Conservation (phyloP, 1,139 yeast genomes). For the Pichia kudriavzevii region DNA sequence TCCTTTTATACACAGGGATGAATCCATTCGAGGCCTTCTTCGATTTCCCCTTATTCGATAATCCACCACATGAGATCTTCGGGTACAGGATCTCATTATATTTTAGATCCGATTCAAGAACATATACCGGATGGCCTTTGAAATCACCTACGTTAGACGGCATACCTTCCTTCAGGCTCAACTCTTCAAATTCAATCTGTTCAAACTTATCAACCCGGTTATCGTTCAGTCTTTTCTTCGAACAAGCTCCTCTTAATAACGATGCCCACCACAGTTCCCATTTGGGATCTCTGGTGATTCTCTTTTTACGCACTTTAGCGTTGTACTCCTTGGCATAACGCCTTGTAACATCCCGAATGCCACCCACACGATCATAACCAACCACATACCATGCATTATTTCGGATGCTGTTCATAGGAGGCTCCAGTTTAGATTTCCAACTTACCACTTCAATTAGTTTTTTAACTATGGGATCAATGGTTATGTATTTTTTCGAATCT, state of each 20-base stretch:
- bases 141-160: constrained; percentile 81
- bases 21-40: constrained; percentile 31
- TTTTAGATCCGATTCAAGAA: constrained; percentile 64
- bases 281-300: constrained; percentile 54
- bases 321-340: constrained; percentile 67
- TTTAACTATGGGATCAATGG: constrained; percentile 71
- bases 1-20: constrained; percentile 57
- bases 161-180: constrained; percentile 74
- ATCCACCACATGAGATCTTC: constrained; percentile 67
- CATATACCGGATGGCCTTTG: constrained; percentile 82
- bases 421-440: constrained; percentile 62
- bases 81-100: constrained; percentile 68
- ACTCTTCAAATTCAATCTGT: constrained; percentile 56
- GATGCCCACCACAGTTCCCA: constrained; percentile 60
- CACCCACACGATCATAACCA: constrained; percentile 62
- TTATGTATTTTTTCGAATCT: constrained; percentile 65
- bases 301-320: constrained; percentile 64
- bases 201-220: constrained; percentile 61
- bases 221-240: constrained; percentile 28
- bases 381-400: constrained; percentile 68
- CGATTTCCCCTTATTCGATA: constrained; percentile 35
- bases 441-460: constrained; percentile 63
- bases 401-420: constrained; percentile 53
- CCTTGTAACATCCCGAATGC: constrained; percentile 76
- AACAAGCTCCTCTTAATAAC: constrained; percentile 32